phyloP scores from a whole-genome alignment of 495 filamentous ascomycete genomes.

The Talaromyces stipitatus region DNA sequence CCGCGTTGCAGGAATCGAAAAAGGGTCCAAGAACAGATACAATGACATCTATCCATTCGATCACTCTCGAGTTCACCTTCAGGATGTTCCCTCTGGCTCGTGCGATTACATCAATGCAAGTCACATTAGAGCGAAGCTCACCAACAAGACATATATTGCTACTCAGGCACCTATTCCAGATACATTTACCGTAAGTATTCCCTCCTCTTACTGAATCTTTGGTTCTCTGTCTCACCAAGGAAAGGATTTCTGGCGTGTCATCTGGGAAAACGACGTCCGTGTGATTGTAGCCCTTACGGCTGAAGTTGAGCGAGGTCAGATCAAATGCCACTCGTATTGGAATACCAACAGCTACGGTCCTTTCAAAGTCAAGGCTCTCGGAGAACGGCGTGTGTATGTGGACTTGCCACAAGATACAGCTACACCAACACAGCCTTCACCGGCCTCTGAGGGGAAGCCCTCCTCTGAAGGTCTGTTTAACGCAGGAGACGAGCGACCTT shows the following conservation, averaged over 20 bases:
- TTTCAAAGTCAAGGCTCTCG: conserved; percentile 66
- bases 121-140: conserved; percentile 66
- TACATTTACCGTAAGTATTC: conserved; percentile 72
- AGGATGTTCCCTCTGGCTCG: conserved; percentile 56
- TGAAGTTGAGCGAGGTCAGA: conserved; percentile 88
- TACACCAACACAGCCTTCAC: not conserved
- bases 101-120: conserved; percentile 98
- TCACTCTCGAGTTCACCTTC: conserved; percentile 77
- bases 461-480: conserved; percentile 13
- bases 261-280: conserved; percentile 94
- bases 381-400: conserved; percentile 72
- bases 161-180: conserved; percentile 89
- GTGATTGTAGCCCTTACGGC: conserved; percentile 95
- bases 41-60: conserved; percentile 98
- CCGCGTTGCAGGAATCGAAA: conserved; percentile 82
- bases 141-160: conserved; percentile 88
- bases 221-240: not conserved
- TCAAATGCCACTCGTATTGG: conserved; percentile 96
- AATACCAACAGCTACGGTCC: conserved; percentile 69
- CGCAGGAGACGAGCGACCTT: conserved; percentile 50
- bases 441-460: conserved; percentile 8
- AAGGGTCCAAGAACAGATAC: conserved; percentile 91
- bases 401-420: conserved; percentile 33
- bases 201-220: not conserved
- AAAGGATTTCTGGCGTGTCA: conserved; percentile 95